Percentiles rank a stretch among this genome's conserved stretches.
Evolutionary conservation across 345 rosid genomes (phyloP).

Genomic region (Pistacia atlantica): DNA sequence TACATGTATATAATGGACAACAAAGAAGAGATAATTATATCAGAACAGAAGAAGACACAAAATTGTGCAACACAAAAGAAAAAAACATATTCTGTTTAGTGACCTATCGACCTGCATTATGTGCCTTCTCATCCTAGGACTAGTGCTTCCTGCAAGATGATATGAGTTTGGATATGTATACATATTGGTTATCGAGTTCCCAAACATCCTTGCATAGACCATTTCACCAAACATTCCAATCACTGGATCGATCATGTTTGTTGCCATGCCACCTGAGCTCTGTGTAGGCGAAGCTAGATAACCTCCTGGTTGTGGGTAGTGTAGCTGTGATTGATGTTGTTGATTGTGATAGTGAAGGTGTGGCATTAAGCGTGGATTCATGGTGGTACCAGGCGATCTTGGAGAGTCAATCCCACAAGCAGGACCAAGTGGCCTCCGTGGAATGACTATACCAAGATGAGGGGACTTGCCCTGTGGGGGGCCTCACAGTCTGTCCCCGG

Average conservation of each 20-base stretch:
- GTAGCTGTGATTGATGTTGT: conserved; percentile 26
- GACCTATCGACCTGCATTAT: conserved; percentile 71
- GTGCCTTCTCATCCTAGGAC: conserved; percentile 75
- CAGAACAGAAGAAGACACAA: conserved; percentile 77
- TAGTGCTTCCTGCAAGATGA: conserved; percentile 43
- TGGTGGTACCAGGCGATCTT: conserved; percentile 17
- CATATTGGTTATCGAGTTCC: conserved; percentile 48
- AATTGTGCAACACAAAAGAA: conserved; percentile 66
- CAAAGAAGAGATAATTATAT: conserved; percentile 4
- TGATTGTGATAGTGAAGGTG: conserved; percentile 32
- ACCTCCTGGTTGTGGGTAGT: conserved; percentile 36
- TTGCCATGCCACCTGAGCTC: conserved; percentile 37
- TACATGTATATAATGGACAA: conserved; percentile 2
- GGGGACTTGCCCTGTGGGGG: conserved; percentile 34
- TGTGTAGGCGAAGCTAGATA: conserved; percentile 39
- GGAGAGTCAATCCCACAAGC: conserved; percentile 33
- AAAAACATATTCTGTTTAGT: conserved; percentile 71
- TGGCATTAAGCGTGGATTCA: conserved; percentile 21
- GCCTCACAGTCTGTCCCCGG: conserved; percentile 48
- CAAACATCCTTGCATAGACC: conserved; percentile 62
- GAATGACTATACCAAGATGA: conserved; percentile 38
- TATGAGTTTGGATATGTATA: conserved; percentile 56
- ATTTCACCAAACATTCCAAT: conserved; percentile 72
- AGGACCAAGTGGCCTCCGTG: conserved; percentile 57
- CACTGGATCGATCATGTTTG: conserved; percentile 44